Percentiles rank a stretch among this genome's conserved stretches.
Conservation (phyloP, 495 filamentous ascomycete genomes). For the Hypoxylon lienhwacheense region DNA sequence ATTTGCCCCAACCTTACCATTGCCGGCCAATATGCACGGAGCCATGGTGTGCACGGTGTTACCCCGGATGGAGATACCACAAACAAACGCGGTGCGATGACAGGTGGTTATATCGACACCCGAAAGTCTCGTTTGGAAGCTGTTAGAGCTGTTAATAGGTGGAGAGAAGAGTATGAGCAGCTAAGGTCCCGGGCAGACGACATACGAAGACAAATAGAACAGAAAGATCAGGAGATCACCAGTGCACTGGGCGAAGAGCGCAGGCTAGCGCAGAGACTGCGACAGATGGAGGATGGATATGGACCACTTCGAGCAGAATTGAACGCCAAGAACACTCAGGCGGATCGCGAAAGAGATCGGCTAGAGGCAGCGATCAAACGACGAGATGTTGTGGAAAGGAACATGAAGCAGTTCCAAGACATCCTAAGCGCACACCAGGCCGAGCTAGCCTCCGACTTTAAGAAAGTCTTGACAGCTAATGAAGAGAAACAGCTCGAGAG, state of each 20-base stretch:
- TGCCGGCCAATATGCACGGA: slow-evolving; percentile 85
- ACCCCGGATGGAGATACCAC: slow-evolving; percentile 91
- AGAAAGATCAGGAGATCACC: slow-evolving; percentile 84
- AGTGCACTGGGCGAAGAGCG: slow-evolving; percentile 75
- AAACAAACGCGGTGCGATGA: slow-evolving; percentile 92
- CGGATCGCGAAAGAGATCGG: slow-evolving; percentile 72
- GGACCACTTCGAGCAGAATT: slow-evolving; percentile 76
- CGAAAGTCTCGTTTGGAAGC: slow-evolving; percentile 80
- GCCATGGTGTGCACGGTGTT: slow-evolving; percentile 86
- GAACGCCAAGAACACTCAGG: slow-evolving; percentile 65
- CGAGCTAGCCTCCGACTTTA: slow-evolving; percentile 84
- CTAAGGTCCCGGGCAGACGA: slow-evolving; percentile 52
- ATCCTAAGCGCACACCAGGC: slow-evolving; percentile 71
- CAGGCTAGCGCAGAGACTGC: slow-evolving; percentile 76
- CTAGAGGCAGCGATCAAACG: slow-evolving; percentile 70
- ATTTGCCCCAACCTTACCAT: slow-evolving; percentile 87
- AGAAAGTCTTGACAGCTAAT: slow-evolving; percentile 78
- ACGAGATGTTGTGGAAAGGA: slow-evolving; percentile 72
- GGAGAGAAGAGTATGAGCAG: slow-evolving; percentile 72
- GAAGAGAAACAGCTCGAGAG: slow-evolving; percentile 81
- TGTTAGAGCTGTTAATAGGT: slow-evolving; percentile 72
- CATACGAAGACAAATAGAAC: slow-evolving; percentile 63
- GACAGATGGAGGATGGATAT: slow-evolving; percentile 79
- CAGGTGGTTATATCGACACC: slow-evolving; percentile 87
- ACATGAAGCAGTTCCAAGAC: slow-evolving; percentile 72